Evolutionary conservation across 169 alveolate genomes (phyloP), one percentile per base, ranked within the genome.

Genomic region (Babesia caballi): DNA sequence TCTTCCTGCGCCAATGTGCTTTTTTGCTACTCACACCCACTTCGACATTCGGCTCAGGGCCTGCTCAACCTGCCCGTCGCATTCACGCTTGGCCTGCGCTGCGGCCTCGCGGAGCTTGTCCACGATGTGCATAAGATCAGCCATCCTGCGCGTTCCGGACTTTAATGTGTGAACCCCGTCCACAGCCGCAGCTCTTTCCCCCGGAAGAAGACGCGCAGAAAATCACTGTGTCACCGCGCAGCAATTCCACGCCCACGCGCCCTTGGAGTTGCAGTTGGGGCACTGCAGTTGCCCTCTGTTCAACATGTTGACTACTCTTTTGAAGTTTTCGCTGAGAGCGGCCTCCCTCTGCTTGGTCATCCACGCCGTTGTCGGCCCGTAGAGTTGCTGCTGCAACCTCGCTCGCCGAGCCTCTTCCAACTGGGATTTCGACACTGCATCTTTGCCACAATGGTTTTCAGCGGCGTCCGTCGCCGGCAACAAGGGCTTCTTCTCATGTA

Each of bases 71-170:
- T 71, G 82, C 21, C 38, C 28, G 33, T 71, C 63, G 36, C 82
- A 71, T 71, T 71, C 82, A 21, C 66, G 35, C 40, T 58, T 57
- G 33, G 82, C 82, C 57, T 53, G 54, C 52, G 35, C 57, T 19
- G 82, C 70, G 11, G 82, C 82, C 38, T 70, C 82, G 30, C 74
- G 49, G 23, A 72, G 36, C 25, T 61, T 54, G 47, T 41, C 66
- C 11, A 72, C 58, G 4, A 72, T 72, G 61, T 60, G 60, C 75
- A 72, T 60, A 44, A 61, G 83, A 38, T 60, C 83, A 11, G 75
- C 28, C 83, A 72, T 72, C n/a, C 23, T 60, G n/a, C 2, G n/a
- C 11, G 12, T 6, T 33, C 11, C 36, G n/a, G 23, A 9, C 32
- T 7, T 23, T 30, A 25, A 57, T 15, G 51, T 57, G 73, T 63